Conservation (phyloP, 75 land plant genomes). For the Pinus albicaulis region DNA sequence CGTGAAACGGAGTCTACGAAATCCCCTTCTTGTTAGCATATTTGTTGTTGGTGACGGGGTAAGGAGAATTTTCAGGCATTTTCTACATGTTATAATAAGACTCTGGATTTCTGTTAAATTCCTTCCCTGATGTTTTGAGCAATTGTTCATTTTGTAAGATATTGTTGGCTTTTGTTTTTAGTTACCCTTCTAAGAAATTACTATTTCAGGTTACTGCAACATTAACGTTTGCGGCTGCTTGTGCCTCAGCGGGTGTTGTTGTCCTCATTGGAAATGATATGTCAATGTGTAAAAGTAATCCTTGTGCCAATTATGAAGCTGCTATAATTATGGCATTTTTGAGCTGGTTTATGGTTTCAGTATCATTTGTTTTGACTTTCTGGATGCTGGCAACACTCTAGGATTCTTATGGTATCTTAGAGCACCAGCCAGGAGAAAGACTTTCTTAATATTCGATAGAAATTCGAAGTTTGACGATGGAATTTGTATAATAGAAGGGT, state of each 20-base stretch:
- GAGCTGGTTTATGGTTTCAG: slow-evolving; percentile 52
- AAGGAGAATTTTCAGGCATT: slow-evolving; percentile 14
- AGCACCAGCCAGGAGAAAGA: background rate
- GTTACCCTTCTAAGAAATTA: background rate
- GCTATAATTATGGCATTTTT: slow-evolving; percentile 75
- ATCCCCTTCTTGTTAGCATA: slow-evolving; percentile 34
- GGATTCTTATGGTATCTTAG: background rate
- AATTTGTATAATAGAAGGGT: too few relatives aligned
- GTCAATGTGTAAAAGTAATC: slow-evolving; percentile 39
- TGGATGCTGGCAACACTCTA: slow-evolving; percentile 60
- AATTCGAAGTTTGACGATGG: background rate
- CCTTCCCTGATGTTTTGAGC: background rate
- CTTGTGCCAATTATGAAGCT: slow-evolving; percentile 55
- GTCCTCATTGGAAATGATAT: slow-evolving; percentile 68
- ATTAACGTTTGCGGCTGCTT: slow-evolving; percentile 72
- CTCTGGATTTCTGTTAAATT: too few relatives aligned
- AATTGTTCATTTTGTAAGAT: background rate
- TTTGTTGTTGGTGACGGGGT: slow-evolving; percentile 79
- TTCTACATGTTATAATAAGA: background rate
- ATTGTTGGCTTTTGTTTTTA: background rate
- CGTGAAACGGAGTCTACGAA: slow-evolving; percentile 36
- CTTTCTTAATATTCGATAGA: background rate
- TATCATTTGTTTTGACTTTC: slow-evolving; percentile 59
- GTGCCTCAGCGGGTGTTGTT: slow-evolving; percentile 73
- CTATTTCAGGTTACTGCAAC: slow-evolving; percentile 59